Base-by-base conservation (phyloP, 352 stramenopile species). In the Phytopythium vexans region DNA sequence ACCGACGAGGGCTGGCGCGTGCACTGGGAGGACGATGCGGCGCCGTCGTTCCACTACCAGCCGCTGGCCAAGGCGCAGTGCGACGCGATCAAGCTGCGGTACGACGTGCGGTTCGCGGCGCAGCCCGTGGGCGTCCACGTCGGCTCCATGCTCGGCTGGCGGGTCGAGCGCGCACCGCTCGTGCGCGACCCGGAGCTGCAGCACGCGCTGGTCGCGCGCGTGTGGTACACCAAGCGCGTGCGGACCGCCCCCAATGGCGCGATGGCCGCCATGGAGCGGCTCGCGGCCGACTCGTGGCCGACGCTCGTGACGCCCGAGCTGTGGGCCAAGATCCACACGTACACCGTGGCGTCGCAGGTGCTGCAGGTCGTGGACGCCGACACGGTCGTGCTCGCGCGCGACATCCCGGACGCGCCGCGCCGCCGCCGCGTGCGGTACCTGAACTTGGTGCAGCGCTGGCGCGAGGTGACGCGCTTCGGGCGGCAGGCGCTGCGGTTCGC, bases 31-130 rank as follows among this genome's bases (percentile, higher is more conserved):
- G n/a, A 55, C 39, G 35, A 40, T 14, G 68, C 62, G 6, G 64
- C 67, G 33, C 58, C 65, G 31, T 63, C 65, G 2, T 77, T 77
- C 47, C 67, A 70, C 52, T 77, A 62, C 39, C 51, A 77, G 15
- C 68, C 65, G 8, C 58, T 77, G 34, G 47, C 58, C 11, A 64
- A 63, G 38, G 40, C 66, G 38, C 61, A 74, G 15, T 49, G 68
- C 36, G 54, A 70, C 39, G 40, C 52, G 14, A 58, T 70, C 45
- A 54, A 57, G 44, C 40, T 62, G 45, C 48, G 56, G 44, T 77
- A 77, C 44, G 68, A 71, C 45, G 49, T 52, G 9, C 58, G 60
- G 33, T 71, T 71, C 14, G 35, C 58, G 0, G 51, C 55, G 0
- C 39, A 44, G 44, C 54, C 64, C 16, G n/a, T 21, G 9, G n/a